A percentile compares a stretch with the other conserved stretches of the same genome.
phyloP scores from a whole-genome alignment of 768 basidiomycete species.

The Mycena metata region DNA sequence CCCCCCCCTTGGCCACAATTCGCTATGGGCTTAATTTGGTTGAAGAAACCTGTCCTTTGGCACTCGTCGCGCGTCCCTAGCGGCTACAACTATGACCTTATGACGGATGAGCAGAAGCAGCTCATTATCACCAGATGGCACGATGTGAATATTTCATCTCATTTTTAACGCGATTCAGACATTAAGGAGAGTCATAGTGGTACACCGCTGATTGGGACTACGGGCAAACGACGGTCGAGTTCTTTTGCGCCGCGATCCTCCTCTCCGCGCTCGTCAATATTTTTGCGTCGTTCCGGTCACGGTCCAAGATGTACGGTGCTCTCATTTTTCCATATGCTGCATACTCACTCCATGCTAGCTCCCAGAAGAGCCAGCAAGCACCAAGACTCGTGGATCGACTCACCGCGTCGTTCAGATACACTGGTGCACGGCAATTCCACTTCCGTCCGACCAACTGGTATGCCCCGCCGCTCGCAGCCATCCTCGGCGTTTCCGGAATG shows the following conservation, averaged over 20 bases:
- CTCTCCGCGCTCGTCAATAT: constrained; percentile 32
- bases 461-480: constrained; percentile 46
- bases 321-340: no score
- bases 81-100: constrained; percentile 40
- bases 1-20: background rate
- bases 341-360: background rate
- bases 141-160: constrained; percentile 38
- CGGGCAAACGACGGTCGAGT: constrained; percentile 44
- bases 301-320: constrained; percentile 15
- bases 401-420: constrained; percentile 39
- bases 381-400: constrained; percentile 34
- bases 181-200: background rate
- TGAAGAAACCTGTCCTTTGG: constrained; percentile 46
- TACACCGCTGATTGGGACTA: constrained; percentile 49
- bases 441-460: constrained; percentile 43
- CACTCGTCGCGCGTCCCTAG: constrained; percentile 43
- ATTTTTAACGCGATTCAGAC: background rate
- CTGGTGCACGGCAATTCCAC: constrained; percentile 43
- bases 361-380: background rate
- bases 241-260: constrained; percentile 47
- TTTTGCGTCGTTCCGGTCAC: constrained; percentile 25
- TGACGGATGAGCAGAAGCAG: constrained; percentile 41
- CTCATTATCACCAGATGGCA: constrained; percentile 44
- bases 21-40: constrained; percentile 48
- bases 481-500: constrained; percentile 42